Base-by-base conservation (phyloP, 805 yeast genomes). In the Myxozyma neotropica region DNA sequence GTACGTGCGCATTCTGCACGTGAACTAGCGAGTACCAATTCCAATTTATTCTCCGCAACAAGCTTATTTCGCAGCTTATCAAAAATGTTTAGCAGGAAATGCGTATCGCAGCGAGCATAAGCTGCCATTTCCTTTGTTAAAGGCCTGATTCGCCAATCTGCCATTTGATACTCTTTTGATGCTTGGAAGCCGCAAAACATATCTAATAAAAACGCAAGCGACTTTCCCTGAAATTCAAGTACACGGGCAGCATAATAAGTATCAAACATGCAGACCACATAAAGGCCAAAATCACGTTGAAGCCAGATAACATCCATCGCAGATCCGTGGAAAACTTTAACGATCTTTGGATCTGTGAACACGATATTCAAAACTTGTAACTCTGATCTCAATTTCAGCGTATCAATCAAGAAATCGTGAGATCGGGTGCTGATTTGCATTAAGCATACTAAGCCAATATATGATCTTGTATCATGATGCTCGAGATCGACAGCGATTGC, bases 241-340 rank as follows among this genome's bases (percentile, higher is more conserved):
- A 82, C 83, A 62, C 82, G 84, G 0, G 96, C 83, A 0, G 99
- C 99, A 74, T 87, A 92, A 72, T 81, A 93, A 0, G 99, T 94
- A 73, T 94, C 99, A 72, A 94, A 93, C 29, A 94, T 74, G 45
- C 92, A 81, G 4, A 94, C 99, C 4, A 94, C 76, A 69, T 94
- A 94, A 8, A 94, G 73, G 0, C 99, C 99, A 57, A 94, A 79
- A 70, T 94, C 99, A 64, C 98, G 80, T 75, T 94, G 99, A 36
- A 94, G 77, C 99, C 99, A 94, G 46, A 90, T 85, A 3, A 94
- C 88, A 77, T 94, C 99, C 96, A 90, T 91, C 67, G 83, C 86
- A 0, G 99, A 96, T 61, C 99, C 99, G 72, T 94, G 99, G 66
- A 94, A 84, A 0, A 94, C 95, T 71, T 94, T 94, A 29, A 89